Evolutionary conservation across 306 rosid genomes (phyloP).

Genomic region (Trichosanthes truncata): DNA sequence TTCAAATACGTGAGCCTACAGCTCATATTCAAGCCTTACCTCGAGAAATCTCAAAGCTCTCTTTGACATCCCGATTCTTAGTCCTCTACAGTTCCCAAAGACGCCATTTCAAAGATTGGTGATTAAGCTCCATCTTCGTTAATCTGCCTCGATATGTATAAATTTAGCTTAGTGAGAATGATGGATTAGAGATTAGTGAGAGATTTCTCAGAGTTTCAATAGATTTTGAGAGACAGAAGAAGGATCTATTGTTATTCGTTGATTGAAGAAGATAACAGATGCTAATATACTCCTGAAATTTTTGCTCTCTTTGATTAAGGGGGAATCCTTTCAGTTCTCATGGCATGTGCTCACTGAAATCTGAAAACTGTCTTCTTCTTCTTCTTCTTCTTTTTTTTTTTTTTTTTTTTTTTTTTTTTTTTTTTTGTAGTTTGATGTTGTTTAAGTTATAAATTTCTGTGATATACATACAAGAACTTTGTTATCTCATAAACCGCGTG

Average conservation of each 20-base stretch:
- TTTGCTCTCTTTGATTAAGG: neutral
- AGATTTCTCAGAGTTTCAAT: neutral
- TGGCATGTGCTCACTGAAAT: neutral
- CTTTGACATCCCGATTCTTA: slow-evolving; percentile 25
- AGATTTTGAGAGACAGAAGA: neutral
- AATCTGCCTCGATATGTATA: neutral
- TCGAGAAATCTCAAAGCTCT: slow-evolving; percentile 50
- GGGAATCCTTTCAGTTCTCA: neutral
- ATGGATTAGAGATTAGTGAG: neutral
- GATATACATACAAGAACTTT: neutral
- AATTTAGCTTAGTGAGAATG: neutral
- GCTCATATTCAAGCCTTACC: slow-evolving; percentile 66
- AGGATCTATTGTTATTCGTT: neutral
- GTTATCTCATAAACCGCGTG: neutral
- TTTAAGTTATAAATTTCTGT: neutral
- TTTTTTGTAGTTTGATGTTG: neutral
- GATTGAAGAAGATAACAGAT: neutral
- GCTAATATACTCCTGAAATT: neutral
- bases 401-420: too few relatives aligned
- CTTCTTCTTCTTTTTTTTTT: too few relatives aligned
- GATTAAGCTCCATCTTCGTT: slow-evolving; percentile 10
- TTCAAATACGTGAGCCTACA: slow-evolving; percentile 67
- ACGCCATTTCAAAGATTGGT: slow-evolving; percentile 23
- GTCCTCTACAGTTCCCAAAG: slow-evolving; percentile 21
- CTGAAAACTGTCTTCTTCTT: too few relatives aligned